Evolutionary conservation across 208 protist genomes (phyloP).

Genomic region (Cochliopodium minus): DNA sequence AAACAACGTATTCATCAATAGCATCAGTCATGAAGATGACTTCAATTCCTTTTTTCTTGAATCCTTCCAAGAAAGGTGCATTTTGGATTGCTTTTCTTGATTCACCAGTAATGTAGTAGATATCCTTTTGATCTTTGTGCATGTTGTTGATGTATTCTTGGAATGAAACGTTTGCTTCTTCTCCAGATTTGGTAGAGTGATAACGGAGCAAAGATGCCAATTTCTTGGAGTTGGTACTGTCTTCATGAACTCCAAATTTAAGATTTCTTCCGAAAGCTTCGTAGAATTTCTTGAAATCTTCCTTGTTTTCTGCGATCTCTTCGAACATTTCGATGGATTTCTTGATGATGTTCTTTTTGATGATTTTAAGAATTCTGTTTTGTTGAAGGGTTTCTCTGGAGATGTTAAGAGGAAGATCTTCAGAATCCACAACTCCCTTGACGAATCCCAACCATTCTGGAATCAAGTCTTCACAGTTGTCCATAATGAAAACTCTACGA

Average conservation of each 20-base stretch:
- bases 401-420: conserved; percentile 95
- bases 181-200: conserved; percentile 64
- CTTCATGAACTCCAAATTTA: conserved; percentile 94
- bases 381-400: conserved; percentile 93
- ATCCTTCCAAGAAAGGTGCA: conserved; percentile 86
- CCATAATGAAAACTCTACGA: conserved; percentile 92
- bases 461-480: conserved; percentile 89
- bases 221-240: conserved; percentile 74
- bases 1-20: conserved; percentile 93
- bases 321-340: conserved; percentile 84
- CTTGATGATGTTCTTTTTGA: conserved; percentile 94
- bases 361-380: conserved; percentile 92
- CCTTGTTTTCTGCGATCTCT: conserved; percentile 84
- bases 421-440: conserved; percentile 86
- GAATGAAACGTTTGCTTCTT: conserved; percentile 70
- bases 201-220: conserved; percentile 78
- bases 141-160: conserved; percentile 89
- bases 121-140: conserved; percentile 86
- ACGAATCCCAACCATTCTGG: conserved; percentile 92
- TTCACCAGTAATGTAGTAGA: conserved; percentile 97
- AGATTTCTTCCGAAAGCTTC: conserved; percentile 89
- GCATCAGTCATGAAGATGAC: conserved; percentile 90
- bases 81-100: conserved; percentile 53
- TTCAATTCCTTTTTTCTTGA: conserved; percentile 71
- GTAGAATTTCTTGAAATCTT: conserved; percentile 95